Evolutionary conservation across 495 filamentous ascomycete genomes (phyloP).

Genomic region (Lasiosphaeria ovina): DNA sequence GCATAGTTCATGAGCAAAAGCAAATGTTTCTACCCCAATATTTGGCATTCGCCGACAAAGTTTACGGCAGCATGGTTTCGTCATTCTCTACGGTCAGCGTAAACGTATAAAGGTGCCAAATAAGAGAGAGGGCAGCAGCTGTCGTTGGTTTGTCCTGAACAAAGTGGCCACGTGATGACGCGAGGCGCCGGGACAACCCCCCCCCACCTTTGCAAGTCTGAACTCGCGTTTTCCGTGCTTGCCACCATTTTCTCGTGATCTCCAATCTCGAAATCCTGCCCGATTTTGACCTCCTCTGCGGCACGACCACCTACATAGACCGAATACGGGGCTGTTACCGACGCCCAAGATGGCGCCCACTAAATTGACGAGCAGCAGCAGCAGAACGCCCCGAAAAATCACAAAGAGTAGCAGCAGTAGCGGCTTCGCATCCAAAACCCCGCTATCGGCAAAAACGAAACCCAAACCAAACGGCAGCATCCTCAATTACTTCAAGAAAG

Average conservation of each 20-base stretch:
- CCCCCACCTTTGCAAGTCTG: neutral
- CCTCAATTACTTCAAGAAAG: conserved; percentile 78
- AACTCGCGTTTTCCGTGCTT: conserved; percentile 7
- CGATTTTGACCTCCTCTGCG: too few relatives aligned
- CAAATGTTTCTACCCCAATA: too few relatives aligned
- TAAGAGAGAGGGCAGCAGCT: too few relatives aligned
- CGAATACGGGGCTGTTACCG: neutral
- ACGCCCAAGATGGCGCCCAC: conserved; percentile 4
- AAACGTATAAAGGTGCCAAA: too few relatives aligned
- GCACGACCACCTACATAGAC: neutral
- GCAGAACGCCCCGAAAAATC: neutral
- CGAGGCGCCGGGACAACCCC: conserved; percentile 7
- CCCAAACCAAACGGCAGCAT: conserved; percentile 66
- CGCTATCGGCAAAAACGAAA: conserved; percentile 26
- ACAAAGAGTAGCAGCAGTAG: neutral
- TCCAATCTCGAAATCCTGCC: neutral
- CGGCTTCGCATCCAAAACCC: neutral
- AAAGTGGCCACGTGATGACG: conserved; percentile 19
- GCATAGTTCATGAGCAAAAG: too few relatives aligned
- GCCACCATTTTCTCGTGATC: neutral
- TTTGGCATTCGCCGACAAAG: too few relatives aligned
- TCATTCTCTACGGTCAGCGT: too few relatives aligned
- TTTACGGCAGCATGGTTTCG: too few relatives aligned
- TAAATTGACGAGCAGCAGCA: conserved; percentile 1
- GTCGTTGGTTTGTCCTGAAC: too few relatives aligned